Conservation (phyloP, 306 rosid species). For the Fragaria vesca region DNA sequence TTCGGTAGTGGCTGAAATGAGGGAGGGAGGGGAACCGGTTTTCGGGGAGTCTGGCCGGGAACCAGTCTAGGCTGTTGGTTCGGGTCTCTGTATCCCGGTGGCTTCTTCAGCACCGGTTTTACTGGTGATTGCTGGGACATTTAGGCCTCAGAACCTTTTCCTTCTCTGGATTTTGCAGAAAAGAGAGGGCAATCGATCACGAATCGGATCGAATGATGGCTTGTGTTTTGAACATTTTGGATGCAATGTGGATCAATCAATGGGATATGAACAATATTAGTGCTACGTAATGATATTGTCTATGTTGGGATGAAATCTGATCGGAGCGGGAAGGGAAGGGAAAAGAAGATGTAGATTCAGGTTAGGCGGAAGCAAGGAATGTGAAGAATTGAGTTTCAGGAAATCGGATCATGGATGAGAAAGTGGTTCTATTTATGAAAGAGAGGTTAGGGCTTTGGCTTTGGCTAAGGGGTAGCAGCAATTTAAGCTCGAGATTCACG, state of each 20-base stretch:
- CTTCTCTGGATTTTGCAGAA: neutral
- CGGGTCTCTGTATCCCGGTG: slow-evolving; percentile 65
- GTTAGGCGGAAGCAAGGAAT: neutral
- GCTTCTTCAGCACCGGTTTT: slow-evolving; percentile 58
- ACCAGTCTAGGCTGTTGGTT: neutral
- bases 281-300: neutral
- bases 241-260: neutral
- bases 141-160: neutral
- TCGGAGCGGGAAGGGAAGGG: neutral
- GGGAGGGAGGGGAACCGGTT: slow-evolving; percentile 44
- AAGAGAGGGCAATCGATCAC: neutral
- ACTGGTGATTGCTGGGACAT: slow-evolving; percentile 44
- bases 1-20: slow-evolving; percentile 27
- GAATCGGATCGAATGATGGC: neutral
- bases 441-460: neutral
- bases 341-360: neutral
- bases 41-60: slow-evolving; percentile 33
- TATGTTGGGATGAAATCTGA: neutral
- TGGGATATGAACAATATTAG: neutral
- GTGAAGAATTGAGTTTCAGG: slow-evolving; percentile 9
- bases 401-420: slow-evolving; percentile 15
- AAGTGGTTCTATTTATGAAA: slow-evolving; percentile 11
- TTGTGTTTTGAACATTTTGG: neutral
- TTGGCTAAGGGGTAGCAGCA: slow-evolving; percentile 11
- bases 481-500: slow-evolving; percentile 8